Conservation (phyloP, 208 protist species). For the Trypanosoma grayi region DNA sequence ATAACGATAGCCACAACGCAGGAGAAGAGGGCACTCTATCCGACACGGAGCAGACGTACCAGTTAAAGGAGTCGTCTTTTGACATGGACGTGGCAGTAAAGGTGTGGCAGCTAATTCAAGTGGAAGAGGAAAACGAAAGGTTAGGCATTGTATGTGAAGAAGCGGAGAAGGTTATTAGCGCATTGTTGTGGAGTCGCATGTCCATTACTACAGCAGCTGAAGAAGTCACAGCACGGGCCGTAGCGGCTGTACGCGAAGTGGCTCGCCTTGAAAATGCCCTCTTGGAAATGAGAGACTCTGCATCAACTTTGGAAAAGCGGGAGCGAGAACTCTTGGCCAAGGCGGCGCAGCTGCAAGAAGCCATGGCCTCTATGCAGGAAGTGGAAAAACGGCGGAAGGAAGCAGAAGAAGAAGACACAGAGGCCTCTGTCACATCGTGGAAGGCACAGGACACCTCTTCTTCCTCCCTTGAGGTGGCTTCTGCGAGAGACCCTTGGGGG, state of each 20-base stretch:
- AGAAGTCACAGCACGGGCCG: not conserved
- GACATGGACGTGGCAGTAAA: not conserved
- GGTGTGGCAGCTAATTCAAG: not conserved
- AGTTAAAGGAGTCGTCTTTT: not conserved
- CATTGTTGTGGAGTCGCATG: conserved; percentile 3
- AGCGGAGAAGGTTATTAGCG: not conserved
- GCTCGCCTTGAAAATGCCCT: conserved; percentile 1
- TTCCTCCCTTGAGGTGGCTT: not conserved
- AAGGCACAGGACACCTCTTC: not conserved
- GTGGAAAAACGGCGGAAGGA: too few relatives aligned
- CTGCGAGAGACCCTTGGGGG: conserved; percentile 3
- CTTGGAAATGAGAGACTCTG: not conserved
- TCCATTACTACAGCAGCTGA: not conserved
- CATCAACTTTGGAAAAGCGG: not conserved
- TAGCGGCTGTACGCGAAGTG: not conserved
- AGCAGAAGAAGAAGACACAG: not conserved
- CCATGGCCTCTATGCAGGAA: not conserved
- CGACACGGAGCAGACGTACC: not conserved
- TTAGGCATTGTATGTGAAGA: conserved; percentile 13
- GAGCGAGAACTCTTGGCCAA: conserved; percentile 9
- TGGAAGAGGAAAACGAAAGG: conserved; percentile 10
- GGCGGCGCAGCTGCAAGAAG: not conserved
- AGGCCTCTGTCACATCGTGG: not conserved
- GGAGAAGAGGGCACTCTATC: not conserved
- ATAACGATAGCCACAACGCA: not conserved